Base-by-base conservation (phyloP, 129 eudicot species). In the Flaveria sonorensis region DNA sequence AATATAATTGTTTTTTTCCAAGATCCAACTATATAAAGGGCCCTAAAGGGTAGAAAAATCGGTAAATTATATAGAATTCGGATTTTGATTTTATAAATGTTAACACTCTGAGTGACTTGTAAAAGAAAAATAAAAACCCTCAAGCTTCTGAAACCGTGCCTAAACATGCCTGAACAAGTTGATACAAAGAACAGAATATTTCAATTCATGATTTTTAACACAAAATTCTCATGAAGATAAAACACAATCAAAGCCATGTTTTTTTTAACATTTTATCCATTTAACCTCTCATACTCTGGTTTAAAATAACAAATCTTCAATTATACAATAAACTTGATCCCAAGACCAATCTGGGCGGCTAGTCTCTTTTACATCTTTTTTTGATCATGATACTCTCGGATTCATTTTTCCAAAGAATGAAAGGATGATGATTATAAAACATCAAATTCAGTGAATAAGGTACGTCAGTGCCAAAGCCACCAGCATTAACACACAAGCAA, bases 381-480 rank as follows among this genome's bases (percentile, higher is more conserved):
- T 36, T 6, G 40, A 36, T 28, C 36, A 26, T 69, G 70, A 46
- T 30, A 20, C 62, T 53, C 14, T 69, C 51, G 80, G 61, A 61
- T 10, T 28, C 50, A 30, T 28, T 46, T 28, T 19, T 66, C 12
- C 8, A 45, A 45, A 9, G 59, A 26, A 68, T 39, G 57, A 20
- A 79, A 60, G 83, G 78, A 71, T 53, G 71, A 10, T 57, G 68
- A 43, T 32, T n/a, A 55, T 40, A 21, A 21, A 30, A 65, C 52
- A 24, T 40, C 55, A 1, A 71, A 51, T 30, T 83, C 74, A 90
- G 70, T 90, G 96, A 77, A 90, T 82, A 74, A 90, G 84, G 81
- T 88, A 90, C n/a, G 92, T 90, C 51, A 90, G 81, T 46, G 77
- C 84, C 90, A 90, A 81, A 47, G 96, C 96, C 77, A 88, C 40